Base-by-base conservation (phyloP, 148 eudicot genomes). In the Vaccinium vitisidaea region DNA sequence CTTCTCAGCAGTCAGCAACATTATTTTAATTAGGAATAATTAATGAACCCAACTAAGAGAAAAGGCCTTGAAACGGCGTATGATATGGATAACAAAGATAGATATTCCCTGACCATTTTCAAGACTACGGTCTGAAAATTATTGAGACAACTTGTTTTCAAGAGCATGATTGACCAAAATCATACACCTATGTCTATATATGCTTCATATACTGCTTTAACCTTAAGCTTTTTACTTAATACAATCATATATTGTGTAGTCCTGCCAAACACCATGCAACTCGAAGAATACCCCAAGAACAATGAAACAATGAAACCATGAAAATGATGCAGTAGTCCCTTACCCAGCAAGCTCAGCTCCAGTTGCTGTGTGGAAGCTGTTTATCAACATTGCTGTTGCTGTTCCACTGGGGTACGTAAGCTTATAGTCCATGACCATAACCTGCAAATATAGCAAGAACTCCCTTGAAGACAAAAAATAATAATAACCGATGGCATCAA, bases 381-480 rank as follows among this genome's bases (percentile, higher is more conserved):
- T 96, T 65, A 96, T 96, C 88, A 96, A 87, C 97, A 96, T 91
- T n/a, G 98, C 99, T 30, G 99, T 96, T 30, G 99, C 99, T 81
- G 99, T 96, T 86, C 99, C 99, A 77, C 99, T 96, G 52, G 99
- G 98, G 82, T 92, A 94, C 61, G 98, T 96, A 83, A 96, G 94
- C 90, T 94, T 94, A 88, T 94, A 92, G 76, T 92, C 99, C 92
- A 96, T 81, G 84, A 96, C 93, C 98, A 96, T 96, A 32, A 96
- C 98, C 99, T 96, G 19, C 85, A 85, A 32, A 54, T 16, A 69
- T 30, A 79, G 19, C 36, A 71, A 73, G 54, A 18, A 19, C 19
- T 19, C 70, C n/a, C n/a, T 2, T 1, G 23, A 61, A 61, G 69
- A 61, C 8, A 18, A 61, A 61, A 61, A 14, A 61, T 2, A 61